Base-by-base conservation (phyloP, 306 rosid genomes). In the Amphicarpaea edgeworthii region DNA sequence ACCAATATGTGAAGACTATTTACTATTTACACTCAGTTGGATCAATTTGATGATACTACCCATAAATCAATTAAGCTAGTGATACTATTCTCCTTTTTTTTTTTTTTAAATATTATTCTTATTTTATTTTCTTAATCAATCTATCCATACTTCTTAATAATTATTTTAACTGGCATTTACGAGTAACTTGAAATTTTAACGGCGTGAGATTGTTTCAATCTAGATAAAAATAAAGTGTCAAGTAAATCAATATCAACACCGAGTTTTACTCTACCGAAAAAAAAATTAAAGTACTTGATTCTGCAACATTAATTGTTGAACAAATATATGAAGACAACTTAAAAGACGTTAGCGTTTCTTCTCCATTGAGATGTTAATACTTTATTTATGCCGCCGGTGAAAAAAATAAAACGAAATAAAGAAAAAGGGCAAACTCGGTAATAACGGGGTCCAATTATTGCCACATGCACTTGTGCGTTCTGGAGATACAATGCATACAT, bases 401-500 rank as follows among this genome's bases (percentile, higher is more conserved):
- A 12, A 30, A 61, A 46, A 46, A 17, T 17, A 10, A 45, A 12
- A 9, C 3, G 2, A 40, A 40, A 37, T 37, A 37, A 37, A 9
- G n/a, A 3, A 34, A 12, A 4, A 7, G 23, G 40, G 30, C 9
- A 73, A 60, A 1, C 1, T 74, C 19, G 60, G 70, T 26, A 47
- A 61, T 62, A 10, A 20, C 15, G 50, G 28, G 28, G n/a, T 24
- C 28, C 28, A 24, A 30, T 30, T 3, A 30, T 30, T 34, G 40
- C 40, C 54, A 37, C 43, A 50, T 49, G 26, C 17, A 16, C 12
- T 76, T 40, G 8, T 65, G 67, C 16, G 67, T 12, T 42, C 21
- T 65, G 80, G 46, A 53, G 45, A 66, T 59, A 15, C 4, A 50
- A 50, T 53, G 59, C 43, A 38, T 61, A 11, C n/a, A 40, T 34